phyloP scores from a whole-genome alignment of 2,329 filamentous ascomycete species.

The Aspergillus sp. region DNA sequence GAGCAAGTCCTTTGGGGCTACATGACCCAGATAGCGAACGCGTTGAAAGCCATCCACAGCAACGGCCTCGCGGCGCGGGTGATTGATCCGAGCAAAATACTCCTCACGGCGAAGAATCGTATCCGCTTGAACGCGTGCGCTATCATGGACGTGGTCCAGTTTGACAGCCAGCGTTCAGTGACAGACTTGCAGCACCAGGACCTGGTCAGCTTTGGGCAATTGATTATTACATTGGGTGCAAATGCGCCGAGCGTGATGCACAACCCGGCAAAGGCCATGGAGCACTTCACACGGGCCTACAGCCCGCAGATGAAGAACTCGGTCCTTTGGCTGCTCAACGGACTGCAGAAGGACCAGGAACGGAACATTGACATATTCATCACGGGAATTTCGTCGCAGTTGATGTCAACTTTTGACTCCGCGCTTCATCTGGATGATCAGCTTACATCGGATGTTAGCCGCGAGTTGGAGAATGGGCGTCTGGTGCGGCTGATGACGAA shows the following conservation, averaged over 20 bases:
- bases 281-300: conserved; percentile 67
- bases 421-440: conserved; percentile 71
- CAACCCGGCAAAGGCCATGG: conserved; percentile 62
- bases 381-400: conserved; percentile 65
- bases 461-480: conserved; percentile 83
- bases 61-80: conserved; percentile 74
- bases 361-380: conserved; percentile 68
- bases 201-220: conserved; percentile 69
- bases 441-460: conserved; percentile 59
- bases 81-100: conserved; percentile 77
- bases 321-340: conserved; percentile 70
- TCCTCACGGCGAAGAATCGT: conserved; percentile 82
- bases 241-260: conserved; percentile 51
- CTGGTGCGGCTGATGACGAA: conserved; percentile 73
- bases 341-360: conserved; percentile 54
- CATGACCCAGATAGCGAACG: conserved; percentile 81
- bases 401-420: conserved; percentile 66
- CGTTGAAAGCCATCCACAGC: conserved; percentile 74
- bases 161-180: conserved; percentile 59
- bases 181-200: conserved; percentile 81
- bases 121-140: conserved; percentile 81
- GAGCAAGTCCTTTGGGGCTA: conserved; percentile 85
- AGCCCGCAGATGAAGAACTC: conserved; percentile 69
- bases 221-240: conserved; percentile 74
- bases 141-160: conserved; percentile 81